phyloP scores from a whole-genome alignment of 2,329 filamentous ascomycete genomes.

The Arthrobotrys pseudoclavata region DNA sequence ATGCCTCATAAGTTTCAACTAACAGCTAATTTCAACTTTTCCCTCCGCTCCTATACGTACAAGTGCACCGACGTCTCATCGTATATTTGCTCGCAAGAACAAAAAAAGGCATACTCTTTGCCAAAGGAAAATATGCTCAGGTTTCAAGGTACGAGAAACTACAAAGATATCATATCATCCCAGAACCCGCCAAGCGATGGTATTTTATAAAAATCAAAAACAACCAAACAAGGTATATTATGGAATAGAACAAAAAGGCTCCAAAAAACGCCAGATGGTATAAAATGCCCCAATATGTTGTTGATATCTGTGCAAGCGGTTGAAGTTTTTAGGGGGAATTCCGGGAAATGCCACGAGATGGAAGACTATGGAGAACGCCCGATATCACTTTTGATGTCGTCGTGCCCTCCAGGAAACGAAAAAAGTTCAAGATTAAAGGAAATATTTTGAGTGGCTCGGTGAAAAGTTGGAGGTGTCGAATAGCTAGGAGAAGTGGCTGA shows the following conservation, averaged over 20 bases:
- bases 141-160: background rate
- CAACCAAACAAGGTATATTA: conserved; percentile 14
- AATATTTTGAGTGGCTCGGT: conserved; percentile 3
- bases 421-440: conserved; percentile 5
- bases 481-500: background rate
- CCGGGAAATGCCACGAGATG: conserved; percentile 8
- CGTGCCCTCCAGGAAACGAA: conserved; percentile 21
- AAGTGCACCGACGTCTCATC: conserved; percentile 20
- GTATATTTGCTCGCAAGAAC: conserved; percentile 11
- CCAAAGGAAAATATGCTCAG: background rate
- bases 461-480: background rate
- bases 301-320: conserved; percentile 21
- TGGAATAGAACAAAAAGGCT: conserved; percentile 28
- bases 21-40: background rate
- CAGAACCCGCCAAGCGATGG: conserved; percentile 47
- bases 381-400: conserved; percentile 39
- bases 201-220: conserved; percentile 14
- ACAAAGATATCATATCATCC: conserved; percentile 37
- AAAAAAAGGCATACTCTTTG: conserved; percentile 6
- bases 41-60: conserved; percentile 33
- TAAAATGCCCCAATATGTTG: conserved; percentile 36
- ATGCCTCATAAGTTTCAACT: background rate
- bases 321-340: conserved; percentile 16
- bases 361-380: conserved; percentile 47
- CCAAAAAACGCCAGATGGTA: conserved; percentile 57